Percentiles rank a stretch among this genome's conserved stretches.
These are phyloP conservation scores for Emmonsiellopsis sp. DNA, from an alignment of 2,329 filamentous ascomycete genomes.

Conservation along the genomic window DNA sequence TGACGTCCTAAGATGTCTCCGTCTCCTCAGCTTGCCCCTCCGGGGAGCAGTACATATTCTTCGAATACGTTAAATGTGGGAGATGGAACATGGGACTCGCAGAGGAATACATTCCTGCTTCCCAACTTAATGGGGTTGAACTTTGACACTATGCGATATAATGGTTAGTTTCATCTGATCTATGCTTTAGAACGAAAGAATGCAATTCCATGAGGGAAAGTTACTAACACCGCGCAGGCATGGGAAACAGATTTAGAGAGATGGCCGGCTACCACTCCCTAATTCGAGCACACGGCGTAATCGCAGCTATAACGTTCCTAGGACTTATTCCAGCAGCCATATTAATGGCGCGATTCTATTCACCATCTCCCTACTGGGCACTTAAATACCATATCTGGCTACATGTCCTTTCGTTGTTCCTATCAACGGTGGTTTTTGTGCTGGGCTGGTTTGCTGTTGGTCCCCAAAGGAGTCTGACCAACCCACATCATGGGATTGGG, in stretches of 20 bases:
- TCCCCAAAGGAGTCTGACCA: conserved; percentile 50
- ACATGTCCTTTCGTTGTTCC: conserved; percentile 51
- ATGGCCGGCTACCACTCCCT: conserved; percentile 50
- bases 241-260: conserved; percentile 57
- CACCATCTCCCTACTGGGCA: conserved; percentile 44
- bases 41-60: conserved; percentile 53
- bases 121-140: conserved; percentile 57
- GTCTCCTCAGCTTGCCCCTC: conserved; percentile 39
- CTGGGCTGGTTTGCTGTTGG: conserved; percentile 58
- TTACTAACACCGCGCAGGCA: conserved; percentile 36
- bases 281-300: conserved; percentile 51
- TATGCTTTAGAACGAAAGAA: neutral
- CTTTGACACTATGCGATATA: conserved; percentile 59
- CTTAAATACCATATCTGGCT: conserved; percentile 55
- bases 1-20: conserved; percentile 24
- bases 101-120: conserved; percentile 54
- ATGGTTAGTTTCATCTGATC: conserved; percentile 40
- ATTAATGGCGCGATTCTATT: conserved; percentile 53
- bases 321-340: conserved; percentile 52
- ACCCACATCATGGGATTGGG: conserved; percentile 60
- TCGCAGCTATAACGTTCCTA: conserved; percentile 54
- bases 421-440: conserved; percentile 54
- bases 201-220: too few relatives aligned
- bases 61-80: conserved; percentile 56
- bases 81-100: conserved; percentile 57